phyloP scores from a whole-genome alignment of 192 early-diverging fungal species.

The Coemansia sp. region DNA sequence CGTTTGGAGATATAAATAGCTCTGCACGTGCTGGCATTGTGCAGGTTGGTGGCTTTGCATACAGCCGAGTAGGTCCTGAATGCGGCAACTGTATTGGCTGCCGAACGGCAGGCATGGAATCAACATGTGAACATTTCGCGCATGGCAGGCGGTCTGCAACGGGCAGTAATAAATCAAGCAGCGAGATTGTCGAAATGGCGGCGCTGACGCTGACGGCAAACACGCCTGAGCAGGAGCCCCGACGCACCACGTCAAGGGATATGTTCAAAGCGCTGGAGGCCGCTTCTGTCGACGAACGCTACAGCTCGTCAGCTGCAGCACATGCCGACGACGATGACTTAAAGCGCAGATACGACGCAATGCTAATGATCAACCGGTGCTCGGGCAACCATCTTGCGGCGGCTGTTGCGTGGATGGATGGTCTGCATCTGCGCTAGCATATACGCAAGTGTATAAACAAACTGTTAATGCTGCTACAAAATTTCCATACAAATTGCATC shows the following conservation, averaged over 20 bases:
- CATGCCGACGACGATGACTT: neutral
- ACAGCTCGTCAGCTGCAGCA: neutral
- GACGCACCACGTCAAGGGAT: neutral
- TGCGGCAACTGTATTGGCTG: neutral
- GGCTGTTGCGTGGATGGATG: slow-evolving; percentile 46
- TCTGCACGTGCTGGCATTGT: neutral
- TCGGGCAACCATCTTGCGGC: slow-evolving; percentile 11
- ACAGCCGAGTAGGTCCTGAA: slow-evolving; percentile 2
- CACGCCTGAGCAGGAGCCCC: slow-evolving; percentile 10
- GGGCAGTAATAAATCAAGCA: neutral
- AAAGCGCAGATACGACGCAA: neutral
- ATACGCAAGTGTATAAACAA: neutral
- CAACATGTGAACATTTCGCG: neutral
- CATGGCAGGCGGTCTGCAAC: neutral
- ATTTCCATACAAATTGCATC: neutral
- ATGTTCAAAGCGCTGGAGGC: slow-evolving; percentile 13
- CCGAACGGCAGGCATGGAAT: neutral
- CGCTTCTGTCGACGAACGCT: neutral
- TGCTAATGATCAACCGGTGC: slow-evolving; percentile 17
- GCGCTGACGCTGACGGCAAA: slow-evolving; percentile 12
- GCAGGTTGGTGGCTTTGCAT: slow-evolving; percentile 5
- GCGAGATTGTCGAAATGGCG: neutral
- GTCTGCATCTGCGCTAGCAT: slow-evolving; percentile 30
- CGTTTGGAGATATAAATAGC: neutral
- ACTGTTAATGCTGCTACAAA: slow-evolving; percentile 1